Conservation (phyloP, 2,329 filamentous ascomycete species). For the Fusarium sp. region DNA sequence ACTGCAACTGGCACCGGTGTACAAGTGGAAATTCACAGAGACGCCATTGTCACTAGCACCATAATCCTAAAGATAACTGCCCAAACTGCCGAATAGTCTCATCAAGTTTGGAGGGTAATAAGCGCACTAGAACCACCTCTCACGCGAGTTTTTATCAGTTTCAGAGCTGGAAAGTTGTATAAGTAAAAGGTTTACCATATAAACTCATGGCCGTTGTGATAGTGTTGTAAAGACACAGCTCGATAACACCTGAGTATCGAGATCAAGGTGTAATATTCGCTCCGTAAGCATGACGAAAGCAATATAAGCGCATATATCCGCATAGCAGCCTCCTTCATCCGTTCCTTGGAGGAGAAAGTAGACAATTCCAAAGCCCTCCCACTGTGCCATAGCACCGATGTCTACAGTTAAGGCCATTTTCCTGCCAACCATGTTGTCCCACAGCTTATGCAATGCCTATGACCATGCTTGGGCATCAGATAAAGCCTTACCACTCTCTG, state of each 20-base stretch:
- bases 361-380: conserved; percentile 32
- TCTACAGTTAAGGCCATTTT: conserved; percentile 70
- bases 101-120: conserved; percentile 70
- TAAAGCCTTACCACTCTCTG: conserved; percentile 27
- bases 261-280: conserved; percentile 61
- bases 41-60: conserved; percentile 41
- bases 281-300: conserved; percentile 69
- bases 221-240: conserved; percentile 68
- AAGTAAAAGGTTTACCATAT: conserved; percentile 67
- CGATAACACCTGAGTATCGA: conserved; percentile 67
- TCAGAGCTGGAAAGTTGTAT: conserved; percentile 62
- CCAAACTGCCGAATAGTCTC: conserved; percentile 63
- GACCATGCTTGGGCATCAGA: conserved; percentile 42
- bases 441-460: conserved; percentile 57
- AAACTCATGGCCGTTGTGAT: conserved; percentile 66
- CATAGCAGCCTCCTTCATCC: conserved; percentile 21
- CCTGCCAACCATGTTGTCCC: conserved; percentile 65
- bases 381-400: conserved; percentile 58
- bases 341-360: conserved; percentile 28
- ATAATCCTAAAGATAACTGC: conserved; percentile 64
- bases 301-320: conserved; percentile 26
- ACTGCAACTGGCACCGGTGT: conserved; percentile 56
- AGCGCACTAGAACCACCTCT: conserved; percentile 58
- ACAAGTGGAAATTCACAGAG: conserved; percentile 64
- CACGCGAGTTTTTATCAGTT: not conserved